These are phyloP conservation scores for Vittaforma corneae DNA, from an alignment of 371 early-diverging fungal species.

Conservation along the genomic window DNA sequence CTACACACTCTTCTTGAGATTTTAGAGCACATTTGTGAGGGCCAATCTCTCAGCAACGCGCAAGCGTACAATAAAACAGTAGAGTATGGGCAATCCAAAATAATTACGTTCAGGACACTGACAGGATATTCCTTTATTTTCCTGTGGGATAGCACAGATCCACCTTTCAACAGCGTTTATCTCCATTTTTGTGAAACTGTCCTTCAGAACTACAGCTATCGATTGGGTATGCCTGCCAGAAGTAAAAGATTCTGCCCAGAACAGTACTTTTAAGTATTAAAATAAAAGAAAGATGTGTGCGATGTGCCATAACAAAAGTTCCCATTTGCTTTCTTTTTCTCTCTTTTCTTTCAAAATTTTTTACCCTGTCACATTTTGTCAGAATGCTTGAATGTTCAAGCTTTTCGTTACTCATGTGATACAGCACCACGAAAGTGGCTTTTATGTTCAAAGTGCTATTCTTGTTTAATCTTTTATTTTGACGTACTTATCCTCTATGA, in stretches of 20 bases:
- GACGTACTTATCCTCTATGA: background rate
- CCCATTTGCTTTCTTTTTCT: background rate
- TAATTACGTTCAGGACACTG: constrained; percentile 14
- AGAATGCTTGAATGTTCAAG: too few relatives aligned
- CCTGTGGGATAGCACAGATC: background rate
- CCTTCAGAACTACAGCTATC: constrained; percentile 92
- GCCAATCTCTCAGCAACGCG: background rate
- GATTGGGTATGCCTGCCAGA: constrained; percentile 90
- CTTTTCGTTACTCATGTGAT: too few relatives aligned
- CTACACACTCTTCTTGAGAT: background rate
- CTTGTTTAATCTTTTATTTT: background rate
- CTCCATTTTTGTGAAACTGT: constrained; percentile 80
- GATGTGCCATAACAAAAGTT: background rate
- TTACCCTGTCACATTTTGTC: background rate
- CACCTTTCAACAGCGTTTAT: constrained; percentile 65
- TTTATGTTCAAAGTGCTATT: background rate
- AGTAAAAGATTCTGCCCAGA: constrained; percentile 49
- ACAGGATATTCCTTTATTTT: constrained; percentile 26
- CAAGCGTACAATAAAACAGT: background rate
- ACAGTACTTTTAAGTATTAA: background rate
- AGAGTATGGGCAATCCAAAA: constrained; percentile 5
- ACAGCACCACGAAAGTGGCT: too few relatives aligned
- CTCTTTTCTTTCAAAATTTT: background rate
- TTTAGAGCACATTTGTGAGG: background rate
- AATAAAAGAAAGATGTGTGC: background rate